Evolutionary conservation across 2,329 filamentous ascomycete species (phyloP), one percentile per base, ranked within the genome.

Genomic region (Colletotrichum sp.): DNA sequence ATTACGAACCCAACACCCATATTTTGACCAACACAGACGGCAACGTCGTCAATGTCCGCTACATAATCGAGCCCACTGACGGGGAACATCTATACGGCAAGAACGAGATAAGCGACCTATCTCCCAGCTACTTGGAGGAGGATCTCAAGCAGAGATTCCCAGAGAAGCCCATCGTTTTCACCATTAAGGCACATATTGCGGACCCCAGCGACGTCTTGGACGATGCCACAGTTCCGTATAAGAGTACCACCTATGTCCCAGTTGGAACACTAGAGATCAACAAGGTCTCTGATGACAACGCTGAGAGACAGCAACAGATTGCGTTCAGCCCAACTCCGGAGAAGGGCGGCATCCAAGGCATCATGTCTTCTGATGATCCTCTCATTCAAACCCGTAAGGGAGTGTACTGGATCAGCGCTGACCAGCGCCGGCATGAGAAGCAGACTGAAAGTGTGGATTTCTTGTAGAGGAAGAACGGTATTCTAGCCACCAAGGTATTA

Each of bases 341-440:
- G 44, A 71, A 71, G 68, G 64, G 63, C 12, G 74, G 70, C 16
- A 60, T 77, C 15, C 22, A 70, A 36, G 76, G 76, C 39, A 76
- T 77, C 34, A 62, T 39, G 48, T 71, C 76, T n/a, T 77, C 76
- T 2, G 7, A 57, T 5, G 74, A 77, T 67, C 76, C 74, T 10
- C 68, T 77, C 28, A 77, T 77, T 57, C 68, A 70, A n/a, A 9
- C 28, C 18, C 65, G 74, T 5, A 77, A 71, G 68, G 76, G 74
- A 1, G 74, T 75, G 12, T 76, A 77, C 30, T 64, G 62, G 30
- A 76, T 77, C 52, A 77, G 74, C 63, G 30, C 66, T 16, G 76
- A 74, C 34, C 76, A 77, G n/a, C 36, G 74, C 18, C 62, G 66
- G 18, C 34, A 68, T 30, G 74, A 18, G 81, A 82, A 30, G 80